These are phyloP conservation scores for Garcia nutans DNA, from an alignment of 345 rosid species.

Conservation along the genomic window DNA sequence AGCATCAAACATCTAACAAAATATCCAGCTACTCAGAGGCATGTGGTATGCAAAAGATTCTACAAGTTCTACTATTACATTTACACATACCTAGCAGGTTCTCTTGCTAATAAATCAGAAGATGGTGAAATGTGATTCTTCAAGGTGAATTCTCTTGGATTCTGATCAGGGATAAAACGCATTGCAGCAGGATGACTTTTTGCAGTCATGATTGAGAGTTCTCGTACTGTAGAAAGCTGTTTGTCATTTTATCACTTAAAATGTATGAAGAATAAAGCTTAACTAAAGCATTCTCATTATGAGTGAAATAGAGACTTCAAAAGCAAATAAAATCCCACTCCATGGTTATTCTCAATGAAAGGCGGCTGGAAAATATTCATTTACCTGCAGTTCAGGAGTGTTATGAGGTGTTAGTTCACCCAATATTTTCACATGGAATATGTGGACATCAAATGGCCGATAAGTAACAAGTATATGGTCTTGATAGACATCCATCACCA, in stretches of 20 bases:
- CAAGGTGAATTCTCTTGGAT: constrained; percentile 48
- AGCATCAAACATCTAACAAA: constrained; percentile 79
- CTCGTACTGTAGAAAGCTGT: constrained; percentile 99
- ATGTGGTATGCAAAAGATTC: constrained; percentile 17
- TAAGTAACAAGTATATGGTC: constrained; percentile 84
- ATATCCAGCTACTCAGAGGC: constrained; percentile 31
- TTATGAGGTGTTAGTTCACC: constrained; percentile 80
- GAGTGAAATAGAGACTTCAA: constrained; percentile 27
- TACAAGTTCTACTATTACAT: constrained; percentile 15
- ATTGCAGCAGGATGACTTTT: constrained; percentile 99
- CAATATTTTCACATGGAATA: constrained; percentile 69
- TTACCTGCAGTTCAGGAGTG: constrained; percentile 85
- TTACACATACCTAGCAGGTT: constrained; percentile 75
- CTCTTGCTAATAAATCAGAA: constrained; percentile 51
- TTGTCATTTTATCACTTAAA: constrained; percentile 99
- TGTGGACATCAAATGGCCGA: constrained; percentile 87
- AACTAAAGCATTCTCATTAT: constrained; percentile 26
- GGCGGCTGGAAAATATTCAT: constrained; percentile 21
- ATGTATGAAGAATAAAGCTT: constrained; percentile 52
- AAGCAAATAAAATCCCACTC: constrained; percentile 7
- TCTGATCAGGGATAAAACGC: constrained; percentile 93
- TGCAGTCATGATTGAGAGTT: constrained; percentile 97
- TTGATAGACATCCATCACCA: constrained; percentile 96
- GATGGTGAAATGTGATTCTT: constrained; percentile 46
- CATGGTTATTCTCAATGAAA: constrained; percentile 1